Evolutionary conservation across 2,329 filamentous ascomycete species (phyloP).

Genomic region (Aspergillus sp.): DNA sequence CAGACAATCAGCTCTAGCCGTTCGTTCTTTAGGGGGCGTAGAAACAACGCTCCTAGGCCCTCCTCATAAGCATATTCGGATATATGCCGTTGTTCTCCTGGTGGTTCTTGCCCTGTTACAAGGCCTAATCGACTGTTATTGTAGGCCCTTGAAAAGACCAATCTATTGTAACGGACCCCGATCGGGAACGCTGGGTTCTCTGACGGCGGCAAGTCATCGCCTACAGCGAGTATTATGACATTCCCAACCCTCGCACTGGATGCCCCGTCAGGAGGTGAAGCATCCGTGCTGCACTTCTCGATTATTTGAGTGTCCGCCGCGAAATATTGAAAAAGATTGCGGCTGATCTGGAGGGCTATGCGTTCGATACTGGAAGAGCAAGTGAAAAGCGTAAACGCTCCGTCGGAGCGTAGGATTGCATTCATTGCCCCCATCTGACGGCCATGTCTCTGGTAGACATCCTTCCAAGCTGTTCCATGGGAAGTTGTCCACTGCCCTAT

Average conservation of each 20-base stretch:
- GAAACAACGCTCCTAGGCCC: constrained; percentile 44
- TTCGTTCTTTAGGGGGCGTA: constrained; percentile 42
- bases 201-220: constrained; percentile 13
- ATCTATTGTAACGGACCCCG: constrained; percentile 6
- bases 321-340: constrained; percentile 53
- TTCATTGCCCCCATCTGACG: constrained; percentile 47
- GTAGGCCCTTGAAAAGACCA: constrained; percentile 7
- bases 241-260: constrained; percentile 31
- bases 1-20: constrained; percentile 50
- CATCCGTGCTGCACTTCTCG: constrained; percentile 10
- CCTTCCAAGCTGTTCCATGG: constrained; percentile 17
- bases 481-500: constrained; percentile 15
- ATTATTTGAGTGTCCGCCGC: constrained; percentile 43
- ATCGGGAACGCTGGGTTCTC: constrained; percentile 20
- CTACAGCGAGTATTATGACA: constrained; percentile 31
- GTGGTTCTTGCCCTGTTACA: constrained; percentile 4
- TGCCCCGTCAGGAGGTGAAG: background rate
- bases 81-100: constrained; percentile 14
- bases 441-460: constrained; percentile 30
- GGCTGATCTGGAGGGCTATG: constrained; percentile 47
- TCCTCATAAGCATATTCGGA: constrained; percentile 19
- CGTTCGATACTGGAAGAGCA: constrained; percentile 20
- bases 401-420: constrained; percentile 44
- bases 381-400: constrained; percentile 36
- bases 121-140: background rate